These are phyloP conservation scores for Cladobotryum mycophilum DNA, from an alignment of 2,329 filamentous ascomycete genomes.

Conservation along the genomic window DNA sequence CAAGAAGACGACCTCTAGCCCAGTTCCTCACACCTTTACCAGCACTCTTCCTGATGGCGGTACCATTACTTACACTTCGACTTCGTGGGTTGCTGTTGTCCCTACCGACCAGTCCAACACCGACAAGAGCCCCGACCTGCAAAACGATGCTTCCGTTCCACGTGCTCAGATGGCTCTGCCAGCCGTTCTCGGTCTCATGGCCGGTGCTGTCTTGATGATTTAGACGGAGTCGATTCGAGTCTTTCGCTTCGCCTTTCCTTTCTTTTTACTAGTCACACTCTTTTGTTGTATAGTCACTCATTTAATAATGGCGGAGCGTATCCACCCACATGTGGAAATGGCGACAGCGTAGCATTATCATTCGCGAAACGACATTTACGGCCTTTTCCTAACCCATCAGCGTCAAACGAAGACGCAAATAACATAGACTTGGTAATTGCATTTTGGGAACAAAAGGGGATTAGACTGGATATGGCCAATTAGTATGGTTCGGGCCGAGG, in stretches of 20 bases:
- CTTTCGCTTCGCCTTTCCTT: background rate
- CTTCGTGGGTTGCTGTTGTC: conserved; percentile 41
- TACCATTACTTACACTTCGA: conserved; percentile 41
- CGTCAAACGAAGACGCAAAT: conserved; percentile 1
- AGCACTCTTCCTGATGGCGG: conserved; percentile 40
- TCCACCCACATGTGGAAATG: conserved; percentile 3
- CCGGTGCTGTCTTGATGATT: conserved; percentile 23
- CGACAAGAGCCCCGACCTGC: conserved; percentile 28
- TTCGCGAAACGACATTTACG: conserved; percentile 4
- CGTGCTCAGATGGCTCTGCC: conserved; percentile 19
- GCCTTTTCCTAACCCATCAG: conserved; percentile 7
- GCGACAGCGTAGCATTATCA: conserved; percentile 8
- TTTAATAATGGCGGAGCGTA: background rate
- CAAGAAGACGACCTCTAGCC: conserved; percentile 28
- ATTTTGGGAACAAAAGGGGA: conserved; percentile 2
- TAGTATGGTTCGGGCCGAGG: background rate
- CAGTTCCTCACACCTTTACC: conserved; percentile 37
- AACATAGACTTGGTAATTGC: conserved; percentile 11
- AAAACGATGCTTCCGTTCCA: conserved; percentile 28
- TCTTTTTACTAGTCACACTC: background rate
- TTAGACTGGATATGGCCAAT: conserved; percentile 7
- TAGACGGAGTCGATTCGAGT: conserved; percentile 11
- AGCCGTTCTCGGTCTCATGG: conserved; percentile 22
- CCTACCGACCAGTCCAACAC: conserved; percentile 27
- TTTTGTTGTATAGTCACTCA: background rate